A percentile compares a stretch with the other conserved stretches of the same genome.
These are phyloP conservation scores for Amanita molliuscula DNA, from an alignment of 768 basidiomycete species.

Conservation along the genomic window DNA sequence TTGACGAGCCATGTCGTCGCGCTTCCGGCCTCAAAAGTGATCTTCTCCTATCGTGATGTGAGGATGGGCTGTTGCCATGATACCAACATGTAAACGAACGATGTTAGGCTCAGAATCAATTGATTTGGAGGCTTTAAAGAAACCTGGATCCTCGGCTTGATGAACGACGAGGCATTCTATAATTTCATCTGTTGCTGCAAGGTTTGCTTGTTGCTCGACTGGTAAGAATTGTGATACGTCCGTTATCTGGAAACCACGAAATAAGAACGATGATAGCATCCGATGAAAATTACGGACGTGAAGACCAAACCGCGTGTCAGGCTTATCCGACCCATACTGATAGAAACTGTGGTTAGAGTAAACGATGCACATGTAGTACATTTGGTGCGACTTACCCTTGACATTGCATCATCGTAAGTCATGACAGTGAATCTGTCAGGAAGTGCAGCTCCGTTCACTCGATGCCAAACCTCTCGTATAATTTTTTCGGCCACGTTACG, in stretches of 20 bases:
- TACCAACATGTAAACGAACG: neutral
- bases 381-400: slow-evolving; percentile 41
- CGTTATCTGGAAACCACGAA: slow-evolving; percentile 26
- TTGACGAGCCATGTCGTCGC: slow-evolving; percentile 33
- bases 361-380: slow-evolving; percentile 10
- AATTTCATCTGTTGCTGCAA: slow-evolving; percentile 21
- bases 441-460: slow-evolving; percentile 52
- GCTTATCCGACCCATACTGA: slow-evolving; percentile 92
- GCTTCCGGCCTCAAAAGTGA: slow-evolving; percentile 31
- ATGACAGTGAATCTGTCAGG: slow-evolving; percentile 64
- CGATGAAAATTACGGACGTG: slow-evolving; percentile 45
- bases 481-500: slow-evolving; percentile 70
- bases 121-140: slow-evolving; percentile 30
- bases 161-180: slow-evolving; percentile 39
- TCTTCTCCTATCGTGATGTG: slow-evolving; percentile 8
- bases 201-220: slow-evolving; percentile 16
- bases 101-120: slow-evolving; percentile 15
- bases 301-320: slow-evolving; percentile 80
- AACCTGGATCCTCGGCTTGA: slow-evolving; percentile 25
- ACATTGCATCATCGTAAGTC: slow-evolving; percentile 90
- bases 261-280: neutral
- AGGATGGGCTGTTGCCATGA: neutral
- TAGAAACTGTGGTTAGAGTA: slow-evolving; percentile 10
- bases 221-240: slow-evolving; percentile 30
- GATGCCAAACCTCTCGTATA: slow-evolving; percentile 66